A percentile compares a stretch with the other conserved stretches of the same genome.
Conservation (phyloP, 139 green algal species). For the Coelastrella sp. region DNA sequence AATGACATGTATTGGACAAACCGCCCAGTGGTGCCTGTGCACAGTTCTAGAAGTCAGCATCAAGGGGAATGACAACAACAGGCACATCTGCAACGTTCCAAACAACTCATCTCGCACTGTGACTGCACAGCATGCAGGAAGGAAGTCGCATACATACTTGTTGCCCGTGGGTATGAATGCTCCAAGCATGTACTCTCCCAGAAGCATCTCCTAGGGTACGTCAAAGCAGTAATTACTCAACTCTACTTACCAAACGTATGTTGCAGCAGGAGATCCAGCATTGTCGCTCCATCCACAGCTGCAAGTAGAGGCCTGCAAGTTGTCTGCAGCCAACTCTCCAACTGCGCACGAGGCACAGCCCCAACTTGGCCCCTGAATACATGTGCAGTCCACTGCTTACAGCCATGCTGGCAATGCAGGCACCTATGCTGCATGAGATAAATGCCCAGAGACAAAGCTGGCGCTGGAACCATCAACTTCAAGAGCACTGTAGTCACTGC, state of each 20-base stretch:
- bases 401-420: background rate
- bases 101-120: too few species aligned
- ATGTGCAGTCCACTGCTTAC: background rate
- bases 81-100: too few species aligned
- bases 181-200: too few species aligned
- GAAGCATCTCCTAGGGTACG: too few species aligned
- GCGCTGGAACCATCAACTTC: too few species aligned
- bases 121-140: too few species aligned
- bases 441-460: too few species aligned
- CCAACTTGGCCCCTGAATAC: conserved; percentile 49
- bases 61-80: background rate
- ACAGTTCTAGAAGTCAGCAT: background rate
- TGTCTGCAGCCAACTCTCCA: conserved; percentile 62
- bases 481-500: too few species aligned
- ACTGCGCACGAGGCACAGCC: conserved; percentile 54
- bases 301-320: conserved; percentile 50
- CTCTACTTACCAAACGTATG: conserved; percentile 57
- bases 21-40: conserved; percentile 36
- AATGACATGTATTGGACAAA: conserved; percentile 48
- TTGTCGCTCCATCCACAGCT: conserved; percentile 55
- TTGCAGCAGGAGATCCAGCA: conserved; percentile 61
- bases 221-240: too few species aligned
- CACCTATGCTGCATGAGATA: too few species aligned
- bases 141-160: too few species aligned
- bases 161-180: too few species aligned